phyloP scores from a whole-genome alignment of 2,329 filamentous ascomycete species.

The Emmonsiellopsis sp. region DNA sequence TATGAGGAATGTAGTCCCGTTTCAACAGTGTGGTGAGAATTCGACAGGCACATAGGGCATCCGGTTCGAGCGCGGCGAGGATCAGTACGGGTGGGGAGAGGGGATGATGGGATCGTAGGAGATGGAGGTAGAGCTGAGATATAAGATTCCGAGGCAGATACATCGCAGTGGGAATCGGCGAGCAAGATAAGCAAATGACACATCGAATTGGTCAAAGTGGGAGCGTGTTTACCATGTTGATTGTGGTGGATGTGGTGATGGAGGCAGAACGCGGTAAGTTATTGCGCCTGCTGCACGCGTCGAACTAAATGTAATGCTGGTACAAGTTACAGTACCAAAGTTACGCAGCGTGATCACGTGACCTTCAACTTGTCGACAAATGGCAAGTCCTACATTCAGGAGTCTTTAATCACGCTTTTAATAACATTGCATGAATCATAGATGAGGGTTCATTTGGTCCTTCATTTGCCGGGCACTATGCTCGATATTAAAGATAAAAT shows the following conservation, averaged over 20 bases:
- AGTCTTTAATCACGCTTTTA: too few relatives aligned
- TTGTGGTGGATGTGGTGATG: background rate
- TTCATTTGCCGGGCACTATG: too few relatives aligned
- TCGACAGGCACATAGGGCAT: conserved; percentile 89
- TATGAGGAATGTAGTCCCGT: conserved; percentile 95
- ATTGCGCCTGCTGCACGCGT: background rate
- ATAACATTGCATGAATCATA: too few relatives aligned
- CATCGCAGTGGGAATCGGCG: conserved; percentile 47
- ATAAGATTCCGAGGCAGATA: conserved; percentile 88
- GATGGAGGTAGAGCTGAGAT: conserved; percentile 82
- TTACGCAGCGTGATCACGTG: background rate
- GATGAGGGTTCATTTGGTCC: too few relatives aligned
- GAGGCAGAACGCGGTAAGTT: background rate
- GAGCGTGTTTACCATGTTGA: background rate
- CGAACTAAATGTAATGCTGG: background rate
- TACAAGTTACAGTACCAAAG: background rate
- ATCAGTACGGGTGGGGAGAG: conserved; percentile 84
- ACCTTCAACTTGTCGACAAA: too few relatives aligned
- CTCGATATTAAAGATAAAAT: too few relatives aligned
- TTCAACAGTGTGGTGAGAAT: conserved; percentile 91
- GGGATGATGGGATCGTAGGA: conserved; percentile 79
- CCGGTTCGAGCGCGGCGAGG: conserved; percentile 86
- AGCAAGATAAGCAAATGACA: background rate
- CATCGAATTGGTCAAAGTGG: background rate
- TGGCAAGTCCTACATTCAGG: too few relatives aligned